Evolutionary conservation across 2,329 filamentous ascomycete species (phyloP).

Genomic region (Calonectria naviculata): DNA sequence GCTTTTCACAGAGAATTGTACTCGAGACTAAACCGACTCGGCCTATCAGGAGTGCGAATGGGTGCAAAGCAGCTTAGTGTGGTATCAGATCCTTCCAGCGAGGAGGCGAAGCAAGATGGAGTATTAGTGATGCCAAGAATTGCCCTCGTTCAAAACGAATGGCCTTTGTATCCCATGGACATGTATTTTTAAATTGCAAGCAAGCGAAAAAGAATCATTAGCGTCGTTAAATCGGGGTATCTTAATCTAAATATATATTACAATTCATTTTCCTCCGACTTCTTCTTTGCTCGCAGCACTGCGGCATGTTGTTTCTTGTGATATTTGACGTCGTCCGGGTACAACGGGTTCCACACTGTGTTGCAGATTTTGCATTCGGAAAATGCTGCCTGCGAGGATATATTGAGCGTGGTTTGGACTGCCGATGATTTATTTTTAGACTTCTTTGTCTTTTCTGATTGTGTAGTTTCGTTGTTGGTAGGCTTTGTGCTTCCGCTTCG

Average conservation of each 20-base stretch:
- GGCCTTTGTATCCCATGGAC: background rate
- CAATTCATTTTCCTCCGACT: constrained; percentile 32
- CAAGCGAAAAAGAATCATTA: constrained; percentile 19
- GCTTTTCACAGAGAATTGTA: background rate
- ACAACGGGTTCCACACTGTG: constrained; percentile 57
- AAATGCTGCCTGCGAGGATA: constrained; percentile 54
- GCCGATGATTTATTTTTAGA: constrained; percentile 36
- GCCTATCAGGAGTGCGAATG: background rate
- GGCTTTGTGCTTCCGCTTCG: background rate
- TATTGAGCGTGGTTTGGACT: constrained; percentile 57
- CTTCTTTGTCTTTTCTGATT: constrained; percentile 18
- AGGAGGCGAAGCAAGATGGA: background rate
- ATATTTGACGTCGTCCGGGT: constrained; percentile 56
- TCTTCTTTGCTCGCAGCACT: constrained; percentile 43
- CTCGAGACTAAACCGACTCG: background rate
- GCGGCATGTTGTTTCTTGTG: constrained; percentile 53
- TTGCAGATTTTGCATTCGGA: constrained; percentile 56
- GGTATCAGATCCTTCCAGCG: background rate
- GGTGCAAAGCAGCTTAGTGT: background rate
- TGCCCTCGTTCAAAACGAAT: background rate
- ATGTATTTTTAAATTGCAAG: background rate
- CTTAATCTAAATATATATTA: constrained; percentile 28
- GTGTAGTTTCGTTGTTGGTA: constrained; percentile 7
- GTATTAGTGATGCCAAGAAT: background rate
- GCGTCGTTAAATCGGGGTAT: constrained; percentile 30